These are phyloP conservation scores for Termitomyces sp. DNA, from an alignment of 768 basidiomycete genomes.

Conservation along the genomic window DNA sequence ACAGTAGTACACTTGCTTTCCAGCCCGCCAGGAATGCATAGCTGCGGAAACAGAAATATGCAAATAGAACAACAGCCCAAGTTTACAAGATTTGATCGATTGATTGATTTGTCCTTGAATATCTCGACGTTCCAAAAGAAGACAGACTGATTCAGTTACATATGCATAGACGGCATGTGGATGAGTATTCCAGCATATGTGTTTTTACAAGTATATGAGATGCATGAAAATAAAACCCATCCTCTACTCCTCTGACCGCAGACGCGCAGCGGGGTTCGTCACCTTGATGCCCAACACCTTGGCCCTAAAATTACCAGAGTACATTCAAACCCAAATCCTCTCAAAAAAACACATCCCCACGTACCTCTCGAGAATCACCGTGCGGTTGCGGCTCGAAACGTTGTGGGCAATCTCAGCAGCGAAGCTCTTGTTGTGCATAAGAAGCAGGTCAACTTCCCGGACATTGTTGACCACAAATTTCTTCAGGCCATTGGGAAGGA, in stretches of 20 bases:
- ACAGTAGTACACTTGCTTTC: conserved; percentile 15
- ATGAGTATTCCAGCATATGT: conserved; percentile 49
- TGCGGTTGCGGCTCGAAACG: conserved; percentile 94
- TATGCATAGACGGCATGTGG: conserved; percentile 31
- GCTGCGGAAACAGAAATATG: background rate
- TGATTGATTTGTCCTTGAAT: background rate
- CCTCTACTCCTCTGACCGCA: conserved; percentile 89
- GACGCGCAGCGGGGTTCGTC: conserved; percentile 86
- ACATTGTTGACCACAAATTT: conserved; percentile 94
- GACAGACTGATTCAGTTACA: conserved; percentile 1
- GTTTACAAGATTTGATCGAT: background rate
- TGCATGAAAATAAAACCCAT: conserved; percentile 31
- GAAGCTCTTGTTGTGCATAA: conserved; percentile 97
- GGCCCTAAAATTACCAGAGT: conserved; percentile 41
- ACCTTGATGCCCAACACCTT: conserved; percentile 89
- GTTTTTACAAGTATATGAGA: conserved; percentile 44
- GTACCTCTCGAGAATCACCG: conserved; percentile 82
- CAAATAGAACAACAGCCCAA: no score
- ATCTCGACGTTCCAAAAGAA: no score
- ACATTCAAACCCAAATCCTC: no score
- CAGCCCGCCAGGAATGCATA: conserved; percentile 14
- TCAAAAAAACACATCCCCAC: conserved; percentile 11
- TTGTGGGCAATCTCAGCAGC: conserved; percentile 96
- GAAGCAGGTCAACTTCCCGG: conserved; percentile 88
- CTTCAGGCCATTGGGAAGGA: conserved; percentile 94